Base-by-base conservation (phyloP, 805 yeast species). In the Nakazawaea ishiwadae region DNA sequence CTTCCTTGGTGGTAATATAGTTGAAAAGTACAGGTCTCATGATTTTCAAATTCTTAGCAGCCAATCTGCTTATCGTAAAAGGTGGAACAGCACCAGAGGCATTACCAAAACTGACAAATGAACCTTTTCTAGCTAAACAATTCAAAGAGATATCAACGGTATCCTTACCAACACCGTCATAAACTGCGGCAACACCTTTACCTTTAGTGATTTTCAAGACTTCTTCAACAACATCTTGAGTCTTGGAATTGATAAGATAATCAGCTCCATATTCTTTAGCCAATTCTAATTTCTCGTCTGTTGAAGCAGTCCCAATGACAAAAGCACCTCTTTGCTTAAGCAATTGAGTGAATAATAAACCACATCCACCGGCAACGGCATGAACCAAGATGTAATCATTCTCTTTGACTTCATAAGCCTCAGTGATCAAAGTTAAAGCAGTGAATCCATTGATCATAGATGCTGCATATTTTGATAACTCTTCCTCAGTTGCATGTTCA, bases 341-440 rank as follows among this genome's bases (percentile, higher is more conserved):
- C 60, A 89, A 64, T 59, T 89, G 96, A 37, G 71, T 67, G 40
- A 88, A 64, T 15, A 86, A 50, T 39, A 76, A 71, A 4, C 98
- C 98, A 38, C 86, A 91, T 43, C 97, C 96, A 35, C 97, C 98
- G 3, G 97, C 96, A 6, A 96, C 96, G 4, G 97, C 97, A 66
- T 89, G 87, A 19, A 87, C 80, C 35, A 90, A 68, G 33, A 84
- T 73, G 50, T 62, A 72, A 44, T 91, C 96, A 40, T 79, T 90
- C 56, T 73, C 66, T 51, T 85, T 58, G 30, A 86, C 84, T 1
- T 69, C 53, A 54, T 84, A 77, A 2, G 93, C 75, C 47, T 84
- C 88, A 28, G 69, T 63, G 35, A 78, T 63, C 45, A 90, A 78
- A 1, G 91, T 74, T 51, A 84, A 60, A 2, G 91, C 93, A 5